phyloP scores from a whole-genome alignment of 805 yeast genomes.

The Jamesozyma piceae region DNA sequence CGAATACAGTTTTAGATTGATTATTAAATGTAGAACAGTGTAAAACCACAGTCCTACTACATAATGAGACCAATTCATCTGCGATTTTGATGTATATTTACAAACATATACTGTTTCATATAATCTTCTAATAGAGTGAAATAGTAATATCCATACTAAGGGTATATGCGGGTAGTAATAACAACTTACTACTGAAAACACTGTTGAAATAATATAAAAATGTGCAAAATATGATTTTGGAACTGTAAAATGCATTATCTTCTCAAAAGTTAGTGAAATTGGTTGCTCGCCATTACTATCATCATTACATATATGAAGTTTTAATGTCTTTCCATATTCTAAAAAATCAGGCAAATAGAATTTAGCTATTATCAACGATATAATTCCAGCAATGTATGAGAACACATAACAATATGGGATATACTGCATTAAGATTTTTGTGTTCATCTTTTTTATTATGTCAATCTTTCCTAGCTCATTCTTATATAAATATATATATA shows the following conservation, averaged over 20 bases:
- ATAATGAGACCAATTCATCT: slow-evolving; percentile 60
- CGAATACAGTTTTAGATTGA: slow-evolving; percentile 24
- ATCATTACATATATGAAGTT: slow-evolving; percentile 2
- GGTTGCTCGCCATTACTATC: no score
- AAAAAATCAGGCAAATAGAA: slow-evolving; percentile 30
- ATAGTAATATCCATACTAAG: slow-evolving; percentile 24
- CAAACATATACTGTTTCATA: slow-evolving; percentile 46
- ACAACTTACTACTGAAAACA: slow-evolving; percentile 22
- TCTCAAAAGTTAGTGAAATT: slow-evolving; percentile 2
- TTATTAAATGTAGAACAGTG: slow-evolving; percentile 36
- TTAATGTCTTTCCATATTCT: slow-evolving; percentile 39
- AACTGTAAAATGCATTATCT: slow-evolving; percentile 35
- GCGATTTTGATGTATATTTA: slow-evolving; percentile 38
- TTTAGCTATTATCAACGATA: slow-evolving; percentile 30
- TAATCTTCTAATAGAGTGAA: slow-evolving; percentile 49
- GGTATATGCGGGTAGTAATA: slow-evolving; percentile 6
- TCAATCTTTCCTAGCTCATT: background rate
- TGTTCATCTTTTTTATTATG: background rate
- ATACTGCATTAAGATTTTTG: background rate
- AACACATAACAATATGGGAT: slow-evolving; percentile 5
- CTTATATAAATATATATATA: background rate
- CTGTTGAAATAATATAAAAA: slow-evolving; percentile 43
- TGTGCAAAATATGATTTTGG: slow-evolving; percentile 58
- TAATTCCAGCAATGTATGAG: slow-evolving; percentile 14
- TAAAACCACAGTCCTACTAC: slow-evolving; percentile 56